These are phyloP conservation scores for Penicillium sp. DNA, from an alignment of 2,329 filamentous ascomycete species.

Conservation along the genomic window DNA sequence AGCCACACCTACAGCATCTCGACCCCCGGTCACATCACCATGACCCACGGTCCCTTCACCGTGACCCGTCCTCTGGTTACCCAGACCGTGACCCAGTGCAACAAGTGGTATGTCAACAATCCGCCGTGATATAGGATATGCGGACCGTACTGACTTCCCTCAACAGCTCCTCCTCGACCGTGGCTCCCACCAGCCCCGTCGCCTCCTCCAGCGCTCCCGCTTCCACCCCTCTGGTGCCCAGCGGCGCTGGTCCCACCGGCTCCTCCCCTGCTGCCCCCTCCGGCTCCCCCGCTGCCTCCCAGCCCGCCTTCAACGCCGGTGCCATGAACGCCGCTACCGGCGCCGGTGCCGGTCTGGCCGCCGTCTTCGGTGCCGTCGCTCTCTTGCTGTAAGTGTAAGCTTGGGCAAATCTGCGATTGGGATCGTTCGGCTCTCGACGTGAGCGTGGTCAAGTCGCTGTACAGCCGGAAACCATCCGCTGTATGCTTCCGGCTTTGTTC, in stretches of 20 bases:
- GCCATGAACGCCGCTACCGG: conserved; percentile 49
- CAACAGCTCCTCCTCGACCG: conserved; percentile 23
- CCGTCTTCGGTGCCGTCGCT: conserved; percentile 53
- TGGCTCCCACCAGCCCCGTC: conserved; percentile 21
- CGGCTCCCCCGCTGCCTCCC: conserved; percentile 20
- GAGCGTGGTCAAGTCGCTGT: background rate
- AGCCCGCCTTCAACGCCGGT: conserved; percentile 48
- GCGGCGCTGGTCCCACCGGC: conserved; percentile 12
- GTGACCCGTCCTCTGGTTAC: conserved; percentile 54
- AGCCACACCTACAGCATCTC: conserved; percentile 68
- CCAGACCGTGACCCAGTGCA: conserved; percentile 52
- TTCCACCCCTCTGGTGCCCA: conserved; percentile 25
- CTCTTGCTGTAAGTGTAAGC: conserved; percentile 42
- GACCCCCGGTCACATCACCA: conserved; percentile 66
- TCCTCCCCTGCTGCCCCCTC: conserved; percentile 13
- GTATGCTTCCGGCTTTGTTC: background rate
- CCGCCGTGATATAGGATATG: background rate
- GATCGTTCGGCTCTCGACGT: conserved; percentile 1
- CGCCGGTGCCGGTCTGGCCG: conserved; percentile 52
- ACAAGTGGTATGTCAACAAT: conserved; percentile 36
- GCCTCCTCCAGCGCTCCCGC: conserved; percentile 10
- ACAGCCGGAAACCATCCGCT: background rate
- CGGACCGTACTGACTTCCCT: conserved; percentile 3
- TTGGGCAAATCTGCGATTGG: conserved; percentile 1
- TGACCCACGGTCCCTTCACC: conserved; percentile 71